These are phyloP conservation scores for Cantharellus cinnabarinus DNA, from an alignment of 768 basidiomycete species.

Conservation along the genomic window DNA sequence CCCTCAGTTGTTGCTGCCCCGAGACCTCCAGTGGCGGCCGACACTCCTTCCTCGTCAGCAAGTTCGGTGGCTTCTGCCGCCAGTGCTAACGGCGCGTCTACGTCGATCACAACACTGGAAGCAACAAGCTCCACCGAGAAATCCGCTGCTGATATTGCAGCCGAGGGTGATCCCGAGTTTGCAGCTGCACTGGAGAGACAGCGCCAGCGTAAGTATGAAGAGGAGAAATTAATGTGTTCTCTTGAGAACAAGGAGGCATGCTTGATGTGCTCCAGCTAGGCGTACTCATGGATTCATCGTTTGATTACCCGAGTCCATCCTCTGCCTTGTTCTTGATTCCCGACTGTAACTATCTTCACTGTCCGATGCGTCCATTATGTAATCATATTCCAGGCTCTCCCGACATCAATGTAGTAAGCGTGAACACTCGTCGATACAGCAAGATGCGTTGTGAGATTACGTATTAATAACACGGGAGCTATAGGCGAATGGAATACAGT, in stretches of 20 bases:
- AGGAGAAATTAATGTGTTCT: conserved; percentile 65
- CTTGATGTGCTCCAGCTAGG: conserved; percentile 54
- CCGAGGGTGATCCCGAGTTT: conserved; percentile 49
- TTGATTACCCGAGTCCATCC: too few species aligned
- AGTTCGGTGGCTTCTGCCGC: background rate
- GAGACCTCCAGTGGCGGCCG: conserved; percentile 1
- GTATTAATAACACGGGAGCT: too few species aligned
- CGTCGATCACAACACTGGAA: background rate
- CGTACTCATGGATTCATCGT: too few species aligned
- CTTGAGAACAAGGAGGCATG: conserved; percentile 90
- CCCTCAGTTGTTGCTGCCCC: conserved; percentile 10
- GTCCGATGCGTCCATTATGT: too few species aligned
- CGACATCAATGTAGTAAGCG: too few species aligned
- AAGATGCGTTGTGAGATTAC: too few species aligned
- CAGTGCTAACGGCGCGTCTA: conserved; percentile 9
- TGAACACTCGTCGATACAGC: too few species aligned
- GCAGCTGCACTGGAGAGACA: conserved; percentile 56
- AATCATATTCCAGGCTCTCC: too few species aligned
- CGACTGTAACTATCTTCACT: too few species aligned
- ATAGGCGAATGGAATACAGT: too few species aligned
- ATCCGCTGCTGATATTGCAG: conserved; percentile 23
- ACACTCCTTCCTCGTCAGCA: conserved; percentile 3
- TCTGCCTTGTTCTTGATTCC: too few species aligned
- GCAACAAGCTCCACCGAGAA: conserved; percentile 11
- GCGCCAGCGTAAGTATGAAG: conserved; percentile 54